phyloP scores from a whole-genome alignment of 805 yeast genomes.

The Saturnispora mendoncae region DNA sequence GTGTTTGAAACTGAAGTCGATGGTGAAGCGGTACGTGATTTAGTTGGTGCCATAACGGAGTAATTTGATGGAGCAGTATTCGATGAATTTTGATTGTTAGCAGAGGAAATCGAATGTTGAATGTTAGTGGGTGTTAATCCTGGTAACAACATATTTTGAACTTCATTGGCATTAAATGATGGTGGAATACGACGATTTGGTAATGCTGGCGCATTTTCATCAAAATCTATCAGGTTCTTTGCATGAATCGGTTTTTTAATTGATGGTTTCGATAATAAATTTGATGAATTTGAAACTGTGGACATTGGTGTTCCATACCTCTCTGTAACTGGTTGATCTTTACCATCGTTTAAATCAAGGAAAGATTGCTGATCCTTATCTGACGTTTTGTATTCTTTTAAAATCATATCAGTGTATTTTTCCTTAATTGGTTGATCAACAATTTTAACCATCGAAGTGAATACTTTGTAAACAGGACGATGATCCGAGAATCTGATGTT shows the following conservation, averaged over 20 bases:
- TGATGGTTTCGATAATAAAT: conserved; percentile 6
- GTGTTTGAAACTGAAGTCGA: conserved; percentile 9
- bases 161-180: conserved; percentile 16
- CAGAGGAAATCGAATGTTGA: conserved; percentile 11
- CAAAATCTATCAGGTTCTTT: conserved; percentile 19
- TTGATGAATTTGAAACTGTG: conserved; percentile 16
- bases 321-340: conserved; percentile 10
- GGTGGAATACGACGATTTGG: conserved; percentile 21
- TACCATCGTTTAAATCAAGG: conserved; percentile 26
- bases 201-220: conserved; percentile 13
- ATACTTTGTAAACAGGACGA: conserved; percentile 83
- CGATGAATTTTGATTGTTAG: background rate
- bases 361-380: conserved; percentile 14
- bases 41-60: conserved; percentile 26
- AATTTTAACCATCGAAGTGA: conserved; percentile 54
- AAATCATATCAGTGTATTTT: conserved; percentile 47
- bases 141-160: conserved; percentile 19
- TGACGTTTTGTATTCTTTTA: conserved; percentile 42
- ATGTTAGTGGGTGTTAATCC: conserved; percentile 18
- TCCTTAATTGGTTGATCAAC: conserved; percentile 57
- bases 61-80: conserved; percentile 8
- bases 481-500: conserved; percentile 70
- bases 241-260: conserved; percentile 13
- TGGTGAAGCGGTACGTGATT: conserved; percentile 25
- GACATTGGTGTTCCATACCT: conserved; percentile 5